Conservation (phyloP, 1,284 basidiomycete species). For the Ganoderma sinense region DNA sequence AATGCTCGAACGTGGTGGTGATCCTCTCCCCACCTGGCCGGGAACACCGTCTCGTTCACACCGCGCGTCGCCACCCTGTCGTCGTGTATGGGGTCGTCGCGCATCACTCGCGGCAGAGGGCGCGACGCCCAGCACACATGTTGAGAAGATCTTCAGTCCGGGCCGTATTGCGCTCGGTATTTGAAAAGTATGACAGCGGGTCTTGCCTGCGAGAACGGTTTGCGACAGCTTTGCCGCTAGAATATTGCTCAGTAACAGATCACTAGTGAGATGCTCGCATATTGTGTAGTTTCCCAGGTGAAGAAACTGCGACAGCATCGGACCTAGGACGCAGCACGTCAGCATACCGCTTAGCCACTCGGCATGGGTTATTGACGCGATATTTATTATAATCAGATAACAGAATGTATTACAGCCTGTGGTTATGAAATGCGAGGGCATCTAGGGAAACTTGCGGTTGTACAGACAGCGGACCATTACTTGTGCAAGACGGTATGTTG, state of each 20-base stretch:
- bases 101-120: slow-evolving; percentile 67
- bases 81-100: slow-evolving; percentile 69
- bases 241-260: background rate
- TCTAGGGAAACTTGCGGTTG: slow-evolving; percentile 4
- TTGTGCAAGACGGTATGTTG: background rate
- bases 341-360: background rate
- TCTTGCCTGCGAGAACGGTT: background rate
- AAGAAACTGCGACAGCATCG: background rate
- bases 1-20: slow-evolving; percentile 62
- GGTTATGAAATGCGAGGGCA: slow-evolving; percentile 9
- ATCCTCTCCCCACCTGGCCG: slow-evolving; percentile 75
- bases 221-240: background rate
- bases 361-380: background rate
- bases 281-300: background rate
- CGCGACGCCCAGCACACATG: slow-evolving; percentile 51
- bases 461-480: slow-evolving; percentile 1
- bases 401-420: background rate
- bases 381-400: background rate
- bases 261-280: background rate
- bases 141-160: slow-evolving; percentile 54
- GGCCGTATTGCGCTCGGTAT: slow-evolving; percentile 69
- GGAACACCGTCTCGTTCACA: slow-evolving; percentile 68
- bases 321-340: background rate
- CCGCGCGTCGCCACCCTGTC: slow-evolving; percentile 71
- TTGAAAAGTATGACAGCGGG: background rate